A percentile compares a stretch with the other conserved stretches of the same genome.
Conservation (phyloP, 2,329 filamentous ascomycete species). For the Grosmannia clavigera region DNA sequence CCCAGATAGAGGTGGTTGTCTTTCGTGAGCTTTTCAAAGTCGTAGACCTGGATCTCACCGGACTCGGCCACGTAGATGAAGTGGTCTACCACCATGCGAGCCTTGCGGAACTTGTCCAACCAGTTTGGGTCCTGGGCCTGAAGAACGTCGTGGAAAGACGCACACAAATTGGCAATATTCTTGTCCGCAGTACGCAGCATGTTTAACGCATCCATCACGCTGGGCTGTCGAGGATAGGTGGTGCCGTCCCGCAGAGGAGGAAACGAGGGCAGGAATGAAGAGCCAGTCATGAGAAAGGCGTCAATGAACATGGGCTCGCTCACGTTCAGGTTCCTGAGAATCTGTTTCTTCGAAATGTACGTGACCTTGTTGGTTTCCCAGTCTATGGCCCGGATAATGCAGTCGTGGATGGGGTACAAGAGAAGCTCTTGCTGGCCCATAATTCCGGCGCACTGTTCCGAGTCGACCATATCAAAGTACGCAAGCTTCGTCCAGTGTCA, state of each 20-base stretch:
- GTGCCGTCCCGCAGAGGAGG: constrained; percentile 57
- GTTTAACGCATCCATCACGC: constrained; percentile 65
- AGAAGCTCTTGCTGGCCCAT: constrained; percentile 78
- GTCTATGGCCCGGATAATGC: constrained; percentile 55
- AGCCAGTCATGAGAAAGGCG: constrained; percentile 70
- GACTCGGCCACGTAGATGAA: constrained; percentile 67
- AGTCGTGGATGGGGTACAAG: constrained; percentile 70
- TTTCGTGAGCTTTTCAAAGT: constrained; percentile 59
- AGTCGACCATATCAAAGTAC: constrained; percentile 58
- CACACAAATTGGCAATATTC: constrained; percentile 59
- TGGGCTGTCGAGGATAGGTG: constrained; percentile 42
- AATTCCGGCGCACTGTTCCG: constrained; percentile 59
- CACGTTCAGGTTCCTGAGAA: constrained; percentile 56
- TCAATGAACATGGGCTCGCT: constrained; percentile 68
- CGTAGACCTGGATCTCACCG: constrained; percentile 66
- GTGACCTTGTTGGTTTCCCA: constrained; percentile 55
- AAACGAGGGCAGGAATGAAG: constrained; percentile 65
- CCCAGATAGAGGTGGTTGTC: constrained; percentile 86
- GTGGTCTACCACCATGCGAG: constrained; percentile 74
- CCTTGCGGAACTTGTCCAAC: constrained; percentile 75
- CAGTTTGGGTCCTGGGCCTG: constrained; percentile 61
- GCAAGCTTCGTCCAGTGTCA: constrained; percentile 43
- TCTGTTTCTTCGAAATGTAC: constrained; percentile 51
- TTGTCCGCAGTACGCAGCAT: constrained; percentile 61
- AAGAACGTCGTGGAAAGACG: constrained; percentile 68